Evolutionary conservation across 495 filamentous ascomycete species (phyloP), one percentile per base, ranked within the genome.

Genomic region (Cercophora samala): DNA sequence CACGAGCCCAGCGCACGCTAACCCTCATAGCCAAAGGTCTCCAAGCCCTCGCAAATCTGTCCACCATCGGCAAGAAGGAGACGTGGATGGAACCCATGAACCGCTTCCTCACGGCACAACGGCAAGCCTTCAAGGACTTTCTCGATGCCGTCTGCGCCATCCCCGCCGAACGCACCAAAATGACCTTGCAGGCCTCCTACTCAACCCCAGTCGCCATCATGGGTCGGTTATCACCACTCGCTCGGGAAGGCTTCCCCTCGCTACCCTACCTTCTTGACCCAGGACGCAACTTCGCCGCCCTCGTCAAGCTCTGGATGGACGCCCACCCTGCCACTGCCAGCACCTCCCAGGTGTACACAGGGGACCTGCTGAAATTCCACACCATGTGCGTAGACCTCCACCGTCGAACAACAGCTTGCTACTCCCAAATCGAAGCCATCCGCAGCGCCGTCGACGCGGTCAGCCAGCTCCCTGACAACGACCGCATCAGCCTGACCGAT

Each of bases 81-180:
- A 86, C 89, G 4, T 99, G 94, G 93, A 99, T 99, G 95, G 96
- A 96, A 77, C 92, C 92, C 4, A 98, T 98, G 96, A 99, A 97
- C 73, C 84, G 83, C 13, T 92, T 92, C 70, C 80, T 92, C 64
- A 70, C 72, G 11, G 76, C 81, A n/a, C 82, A 90, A 65, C 79
- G 87, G 9, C 86, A 89, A 64, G 87, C 90, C 23, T 91, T 98
- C 79, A 96, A 93, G 75, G 83, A 88, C 25, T 97, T 94, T 71
- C 88, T 98, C 66, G 93, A 98, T 72, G 81, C 83, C 24, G 88
- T 97, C 56, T 97, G 93, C 77, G 85, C 86, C 29, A 91, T 99
- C 60, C 88, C 93, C 1, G 85, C 86, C 6, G 87, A 94, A 64
- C 83, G 85, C 42, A 84, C 83, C 29, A 83, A 86, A 24, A 80